Base-by-base conservation (phyloP, 2,329 filamentous ascomycete species). In the Neonectria hederae region DNA sequence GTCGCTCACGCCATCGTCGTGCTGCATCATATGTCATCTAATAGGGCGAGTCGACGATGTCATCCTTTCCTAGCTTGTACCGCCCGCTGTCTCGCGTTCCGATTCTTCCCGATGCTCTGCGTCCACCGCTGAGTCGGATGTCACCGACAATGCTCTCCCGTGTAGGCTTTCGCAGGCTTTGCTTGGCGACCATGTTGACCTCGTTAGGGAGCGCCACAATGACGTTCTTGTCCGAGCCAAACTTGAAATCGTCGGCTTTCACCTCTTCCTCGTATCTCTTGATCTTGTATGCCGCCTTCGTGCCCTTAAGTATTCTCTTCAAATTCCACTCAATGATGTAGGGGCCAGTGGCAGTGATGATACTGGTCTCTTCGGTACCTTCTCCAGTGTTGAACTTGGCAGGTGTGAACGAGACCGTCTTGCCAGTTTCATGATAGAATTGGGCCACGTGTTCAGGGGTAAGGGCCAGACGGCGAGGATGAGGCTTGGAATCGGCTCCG, bases 211-310 rank as follows among this genome's bases (percentile, higher is more conserved):
- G 83, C 1, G 96, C 96, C 38, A 99, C 95, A 74, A 99, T 97
- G 73, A 99, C 93, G 74, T 97, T 97, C 87, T 97, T 97, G 79
- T 99, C 96, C 5, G 91, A 94, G 51, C 95, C 95, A 75, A 94
- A 99, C 74, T 96, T 94, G 89, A 99, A 99, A 78, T 99, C 97
- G 78, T 99, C 96, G 4, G 96, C 96, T 84, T 97, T 97, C 76
- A 99, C 94, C 68, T 97, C 92, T 74, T 99, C 96, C 1, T 89
- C 87, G 77, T 99, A 99, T 17, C 96, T 91, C 85, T 98, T 97
- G 85, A 99, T 98, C 72, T 90, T 92, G 82, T 99, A 99, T 0
- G 95, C 91, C 64, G 96, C 92, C 79, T 94, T 96, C 69, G 87
- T 87, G 56, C 92, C 93, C 22, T 85, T 86, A 14, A 97, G 79